Conservation (phyloP, 176 grass and related monocot genomes). For the Oryza meridionalis region DNA sequence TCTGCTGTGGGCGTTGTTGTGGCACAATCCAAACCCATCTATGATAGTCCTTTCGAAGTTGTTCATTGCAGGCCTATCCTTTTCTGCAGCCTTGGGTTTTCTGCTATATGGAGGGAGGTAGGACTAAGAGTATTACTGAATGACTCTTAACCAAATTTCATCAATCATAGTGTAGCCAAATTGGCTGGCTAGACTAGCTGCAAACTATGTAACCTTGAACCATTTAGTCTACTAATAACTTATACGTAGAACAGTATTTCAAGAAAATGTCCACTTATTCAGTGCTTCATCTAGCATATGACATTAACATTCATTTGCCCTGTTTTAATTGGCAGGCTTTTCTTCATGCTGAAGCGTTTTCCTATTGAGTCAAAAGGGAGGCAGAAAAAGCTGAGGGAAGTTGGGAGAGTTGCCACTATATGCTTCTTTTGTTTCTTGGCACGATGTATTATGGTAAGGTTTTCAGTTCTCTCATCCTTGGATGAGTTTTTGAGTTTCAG, state of each 20-base stretch:
- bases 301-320: neutral
- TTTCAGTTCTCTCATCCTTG: conserved; percentile 13
- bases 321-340: conserved; percentile 64
- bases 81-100: conserved; percentile 79
- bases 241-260: neutral
- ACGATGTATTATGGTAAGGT: conserved; percentile 73
- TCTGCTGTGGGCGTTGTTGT: conserved; percentile 55
- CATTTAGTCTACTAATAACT: neutral
- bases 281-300: neutral
- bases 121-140: neutral
- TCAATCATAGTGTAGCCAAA: conserved; percentile 1
- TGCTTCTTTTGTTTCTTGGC: conserved; percentile 79
- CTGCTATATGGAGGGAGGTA: conserved; percentile 79
- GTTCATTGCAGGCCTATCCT: conserved; percentile 71
- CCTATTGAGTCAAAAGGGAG: conserved; percentile 89
- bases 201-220: conserved; percentile 9
- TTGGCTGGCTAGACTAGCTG: neutral
- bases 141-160: conserved; percentile 16
- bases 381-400: conserved; percentile 79
- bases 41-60: conserved; percentile 58
- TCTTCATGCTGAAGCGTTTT: conserved; percentile 78
- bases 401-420: conserved; percentile 77
- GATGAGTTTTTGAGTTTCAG: neutral
- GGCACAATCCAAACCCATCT: conserved; percentile 61
- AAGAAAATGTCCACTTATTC: neutral